Evolutionary conservation across 306 rosid species (phyloP).

Genomic region (Trifolium pratense): DNA sequence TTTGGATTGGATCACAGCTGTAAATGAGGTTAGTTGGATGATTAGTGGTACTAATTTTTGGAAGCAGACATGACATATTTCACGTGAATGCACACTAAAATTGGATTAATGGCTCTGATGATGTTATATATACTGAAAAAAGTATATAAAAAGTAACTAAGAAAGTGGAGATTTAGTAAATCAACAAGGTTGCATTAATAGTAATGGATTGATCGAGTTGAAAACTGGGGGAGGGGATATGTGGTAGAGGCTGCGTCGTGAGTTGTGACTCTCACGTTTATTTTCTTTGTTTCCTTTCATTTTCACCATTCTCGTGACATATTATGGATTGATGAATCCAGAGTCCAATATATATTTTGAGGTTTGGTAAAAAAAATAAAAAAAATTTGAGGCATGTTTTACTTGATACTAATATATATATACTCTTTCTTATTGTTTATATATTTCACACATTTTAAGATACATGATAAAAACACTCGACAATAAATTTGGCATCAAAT

Average conservation of each 20-base stretch:
- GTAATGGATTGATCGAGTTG: slow-evolving; percentile 13
- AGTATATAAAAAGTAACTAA: neutral
- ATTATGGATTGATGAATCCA: slow-evolving; percentile 38
- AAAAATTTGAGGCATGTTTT: too few relatives aligned
- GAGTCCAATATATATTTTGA: too few relatives aligned
- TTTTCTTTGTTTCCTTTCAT: neutral
- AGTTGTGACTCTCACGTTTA: neutral
- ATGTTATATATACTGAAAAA: neutral
- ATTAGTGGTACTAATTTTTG: neutral
- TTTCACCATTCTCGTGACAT: slow-evolving; percentile 38
- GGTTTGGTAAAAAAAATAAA: too few relatives aligned
- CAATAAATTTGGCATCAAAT: too few relatives aligned
- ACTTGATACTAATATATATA: too few relatives aligned
- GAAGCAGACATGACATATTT: neutral
- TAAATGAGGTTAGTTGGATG: neutral
- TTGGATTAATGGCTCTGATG: neutral
- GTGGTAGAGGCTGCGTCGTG: slow-evolving; percentile 47
- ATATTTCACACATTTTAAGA: too few relatives aligned
- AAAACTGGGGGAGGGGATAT: slow-evolving; percentile 60
- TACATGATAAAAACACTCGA: too few relatives aligned
- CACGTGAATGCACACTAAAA: slow-evolving; percentile 3
- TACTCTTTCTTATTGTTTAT: too few relatives aligned
- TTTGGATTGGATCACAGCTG: slow-evolving; percentile 8
- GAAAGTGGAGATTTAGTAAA: slow-evolving; percentile 35
- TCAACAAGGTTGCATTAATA: neutral